Evolutionary conservation across 352 stramenopile species (phyloP).

Genomic region (Globisporangium spiculum): DNA sequence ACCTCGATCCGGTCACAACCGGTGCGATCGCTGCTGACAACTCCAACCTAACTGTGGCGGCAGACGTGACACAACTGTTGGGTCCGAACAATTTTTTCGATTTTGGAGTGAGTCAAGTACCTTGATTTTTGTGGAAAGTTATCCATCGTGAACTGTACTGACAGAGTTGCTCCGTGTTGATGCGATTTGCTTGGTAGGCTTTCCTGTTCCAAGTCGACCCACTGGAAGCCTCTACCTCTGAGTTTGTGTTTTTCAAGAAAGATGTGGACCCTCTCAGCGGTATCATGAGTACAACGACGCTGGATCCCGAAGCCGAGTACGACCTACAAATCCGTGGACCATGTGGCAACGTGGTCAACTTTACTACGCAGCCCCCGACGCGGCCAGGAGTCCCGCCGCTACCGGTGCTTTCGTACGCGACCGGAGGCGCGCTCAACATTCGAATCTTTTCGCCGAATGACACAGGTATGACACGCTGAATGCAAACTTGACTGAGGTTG

Average conservation of each 20-base stretch:
- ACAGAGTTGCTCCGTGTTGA: not conserved
- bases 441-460: slow-evolving; percentile 48
- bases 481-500: too few relatives aligned
- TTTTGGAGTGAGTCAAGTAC: slow-evolving; percentile 34
- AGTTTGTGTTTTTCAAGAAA: slow-evolving; percentile 12
- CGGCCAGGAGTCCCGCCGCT: slow-evolving; percentile 27
- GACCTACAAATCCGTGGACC: slow-evolving; percentile 27
- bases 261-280: not conserved
- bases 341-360: slow-evolving; percentile 26
- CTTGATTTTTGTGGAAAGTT: not conserved
- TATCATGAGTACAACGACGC: slow-evolving; percentile 9
- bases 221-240: not conserved
- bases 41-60: slow-evolving; percentile 23
- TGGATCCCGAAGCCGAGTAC: slow-evolving; percentile 15
- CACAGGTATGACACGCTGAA: slow-evolving; percentile 28
- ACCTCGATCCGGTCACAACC: slow-evolving; percentile 3
- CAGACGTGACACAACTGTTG: slow-evolving; percentile 9
- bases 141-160: not conserved
- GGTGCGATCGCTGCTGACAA: slow-evolving; percentile 27
- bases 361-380: slow-evolving; percentile 29
- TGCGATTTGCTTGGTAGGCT: slow-evolving; percentile 16
- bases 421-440: slow-evolving; percentile 44
- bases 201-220: slow-evolving; percentile 54
- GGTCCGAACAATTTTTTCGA: slow-evolving; percentile 31
- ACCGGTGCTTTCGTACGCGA: slow-evolving; percentile 25